Percentiles rank a stretch among this genome's conserved stretches.
Evolutionary conservation across 305 asterid species (phyloP).

Genomic region (Fraxinus baroniana): DNA sequence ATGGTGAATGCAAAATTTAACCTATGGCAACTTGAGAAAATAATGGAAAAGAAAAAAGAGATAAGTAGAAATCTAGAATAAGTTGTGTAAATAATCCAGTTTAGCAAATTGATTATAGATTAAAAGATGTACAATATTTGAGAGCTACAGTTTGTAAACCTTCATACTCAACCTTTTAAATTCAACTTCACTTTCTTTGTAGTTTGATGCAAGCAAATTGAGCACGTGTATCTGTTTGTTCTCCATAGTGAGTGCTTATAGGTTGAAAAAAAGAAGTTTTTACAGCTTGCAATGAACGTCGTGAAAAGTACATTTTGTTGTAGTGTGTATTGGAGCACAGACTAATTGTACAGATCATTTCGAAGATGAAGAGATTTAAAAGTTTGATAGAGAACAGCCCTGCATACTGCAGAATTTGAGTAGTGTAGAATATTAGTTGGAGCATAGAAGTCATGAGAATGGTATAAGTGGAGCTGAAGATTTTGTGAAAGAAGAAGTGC

Average conservation of each 20-base stretch:
- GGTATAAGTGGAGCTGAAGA: constrained; percentile 27
- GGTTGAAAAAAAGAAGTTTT: no score
- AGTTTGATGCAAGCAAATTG: neutral
- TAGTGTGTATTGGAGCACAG: no score
- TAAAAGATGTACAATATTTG: neutral
- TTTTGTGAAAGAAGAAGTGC: constrained; percentile 31
- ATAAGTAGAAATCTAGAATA: neutral
- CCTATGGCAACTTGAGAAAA: neutral
- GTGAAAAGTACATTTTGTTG: no score
- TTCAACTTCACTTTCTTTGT: neutral
- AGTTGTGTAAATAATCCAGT: neutral
- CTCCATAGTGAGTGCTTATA: no score
- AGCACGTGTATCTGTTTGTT: no score
- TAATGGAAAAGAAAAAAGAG: neutral
- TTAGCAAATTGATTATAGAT: neutral
- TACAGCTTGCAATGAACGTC: no score
- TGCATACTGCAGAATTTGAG: constrained; percentile 17
- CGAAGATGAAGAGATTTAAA: constrained; percentile 17
- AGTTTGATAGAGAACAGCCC: constrained; percentile 7
- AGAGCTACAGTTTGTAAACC: neutral
- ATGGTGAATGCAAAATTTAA: neutral
- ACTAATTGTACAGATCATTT: no score
- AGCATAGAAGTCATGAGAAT: constrained; percentile 14
- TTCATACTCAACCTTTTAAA: neutral
- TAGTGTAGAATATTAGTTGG: constrained; percentile 17